phyloP scores from a whole-genome alignment of 202 grass and related monocot genomes.

The Panicum virgatum region DNA sequence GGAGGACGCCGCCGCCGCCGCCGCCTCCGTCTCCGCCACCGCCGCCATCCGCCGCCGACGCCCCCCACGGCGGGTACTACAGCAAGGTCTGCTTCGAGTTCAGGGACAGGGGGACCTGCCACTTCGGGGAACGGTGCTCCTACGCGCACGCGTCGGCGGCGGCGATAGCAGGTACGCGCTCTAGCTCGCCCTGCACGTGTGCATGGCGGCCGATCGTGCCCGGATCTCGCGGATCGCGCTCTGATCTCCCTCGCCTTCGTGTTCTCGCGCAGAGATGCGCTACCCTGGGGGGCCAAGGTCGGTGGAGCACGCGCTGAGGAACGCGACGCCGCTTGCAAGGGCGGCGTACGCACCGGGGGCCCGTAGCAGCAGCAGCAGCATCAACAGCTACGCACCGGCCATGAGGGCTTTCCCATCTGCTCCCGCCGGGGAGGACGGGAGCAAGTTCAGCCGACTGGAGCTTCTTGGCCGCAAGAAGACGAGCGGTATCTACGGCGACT shows the following conservation, averaged over 20 bases:
- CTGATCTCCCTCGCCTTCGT: not conserved
- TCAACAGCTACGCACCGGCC: not conserved
- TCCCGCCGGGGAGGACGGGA: not conserved
- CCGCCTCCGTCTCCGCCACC: not conserved
- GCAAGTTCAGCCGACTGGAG: conserved; percentile 26
- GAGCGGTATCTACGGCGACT: conserved; percentile 56
- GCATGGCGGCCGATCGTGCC: conserved; percentile 45
- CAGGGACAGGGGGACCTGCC: conserved; percentile 43
- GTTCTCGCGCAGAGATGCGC: not conserved
- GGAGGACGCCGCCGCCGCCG: not conserved
- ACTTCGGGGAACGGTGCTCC: conserved; percentile 38
- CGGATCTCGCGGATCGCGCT: conserved; percentile 30
- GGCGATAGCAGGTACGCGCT: conserved; percentile 30
- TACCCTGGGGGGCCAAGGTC: not conserved
- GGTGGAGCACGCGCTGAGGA: conserved; percentile 5
- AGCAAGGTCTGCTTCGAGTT: conserved; percentile 42
- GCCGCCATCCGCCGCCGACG: not conserved
- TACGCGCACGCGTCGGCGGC: conserved; percentile 30
- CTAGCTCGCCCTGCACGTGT: not conserved
- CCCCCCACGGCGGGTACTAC: not conserved
- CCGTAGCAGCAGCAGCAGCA: not conserved
- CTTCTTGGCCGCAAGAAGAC: conserved; percentile 32
- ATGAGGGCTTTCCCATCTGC: conserved; percentile 25
- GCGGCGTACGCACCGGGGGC: not conserved
- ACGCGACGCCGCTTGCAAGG: not conserved